A percentile compares a stretch with the other conserved stretches of the same genome.
Conservation (phyloP, 2,329 filamentous ascomycete genomes). For the Neofusicoccum sp. region DNA sequence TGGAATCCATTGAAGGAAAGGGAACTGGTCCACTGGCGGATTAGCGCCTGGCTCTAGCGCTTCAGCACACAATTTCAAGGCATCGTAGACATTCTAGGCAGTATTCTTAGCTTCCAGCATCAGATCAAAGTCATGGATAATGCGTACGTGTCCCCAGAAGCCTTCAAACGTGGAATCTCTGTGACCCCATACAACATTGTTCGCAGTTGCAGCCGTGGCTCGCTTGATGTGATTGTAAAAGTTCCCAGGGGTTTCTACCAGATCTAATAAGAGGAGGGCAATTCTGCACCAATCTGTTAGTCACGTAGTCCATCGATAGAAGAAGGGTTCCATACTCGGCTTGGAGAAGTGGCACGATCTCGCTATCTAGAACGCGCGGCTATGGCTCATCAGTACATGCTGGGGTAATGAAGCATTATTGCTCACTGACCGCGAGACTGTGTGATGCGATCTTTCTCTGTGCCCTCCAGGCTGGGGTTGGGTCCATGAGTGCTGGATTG, state of each 20-base stretch:
- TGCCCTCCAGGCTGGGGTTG: slow-evolving; percentile 27
- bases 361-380: too few relatives aligned
- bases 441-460: slow-evolving; percentile 26
- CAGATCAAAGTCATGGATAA: too few relatives aligned
- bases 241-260: slow-evolving; percentile 27
- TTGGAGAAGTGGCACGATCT: too few relatives aligned
- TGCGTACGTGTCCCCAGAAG: slow-evolving; percentile 28
- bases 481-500: slow-evolving; percentile 36
- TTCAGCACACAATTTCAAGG: slow-evolving; percentile 46
- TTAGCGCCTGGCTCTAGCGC: slow-evolving; percentile 51
- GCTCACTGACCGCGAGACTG: not conserved
- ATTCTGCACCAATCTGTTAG: slow-evolving; percentile 13
- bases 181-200: slow-evolving; percentile 29
- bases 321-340: not conserved
- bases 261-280: slow-evolving; percentile 22
- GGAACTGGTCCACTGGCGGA: slow-evolving; percentile 51
- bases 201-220: slow-evolving; percentile 52
- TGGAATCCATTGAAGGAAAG: slow-evolving; percentile 45
- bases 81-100: slow-evolving; percentile 35
- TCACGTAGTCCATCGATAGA: not conserved
- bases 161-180: slow-evolving; percentile 26
- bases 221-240: slow-evolving; percentile 52
- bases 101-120: too few relatives aligned
- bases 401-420: too few relatives aligned
- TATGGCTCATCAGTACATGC: too few relatives aligned